These are phyloP conservation scores for Leishmania arabica DNA, from an alignment of 208 protist genomes.

Conservation along the genomic window DNA sequence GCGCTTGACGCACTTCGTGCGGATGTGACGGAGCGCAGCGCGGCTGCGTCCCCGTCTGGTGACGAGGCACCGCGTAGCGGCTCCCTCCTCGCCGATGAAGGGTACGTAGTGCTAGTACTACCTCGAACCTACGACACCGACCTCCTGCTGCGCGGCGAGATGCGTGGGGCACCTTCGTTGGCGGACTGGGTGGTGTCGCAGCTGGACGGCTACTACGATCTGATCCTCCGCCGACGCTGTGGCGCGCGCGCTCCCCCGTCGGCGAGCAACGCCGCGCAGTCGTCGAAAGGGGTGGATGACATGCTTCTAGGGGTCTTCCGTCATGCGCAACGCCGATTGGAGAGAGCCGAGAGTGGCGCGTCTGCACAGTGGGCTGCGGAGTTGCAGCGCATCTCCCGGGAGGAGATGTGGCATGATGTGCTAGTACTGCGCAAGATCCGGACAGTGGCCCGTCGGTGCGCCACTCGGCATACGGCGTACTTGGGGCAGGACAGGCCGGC, in stretches of 20 bases:
- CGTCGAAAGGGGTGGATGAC: not conserved
- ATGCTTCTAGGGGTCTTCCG: constrained; percentile 4
- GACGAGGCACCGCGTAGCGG: constrained; percentile 3
- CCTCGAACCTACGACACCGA: constrained; percentile 46
- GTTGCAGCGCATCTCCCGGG: constrained; percentile 3
- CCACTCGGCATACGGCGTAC: not conserved
- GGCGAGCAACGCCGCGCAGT: not conserved
- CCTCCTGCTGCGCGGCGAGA: not conserved
- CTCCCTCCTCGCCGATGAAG: constrained; percentile 25
- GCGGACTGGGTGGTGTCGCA: constrained; percentile 52
- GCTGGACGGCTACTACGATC: constrained; percentile 65
- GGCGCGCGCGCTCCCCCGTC: constrained; percentile 7
- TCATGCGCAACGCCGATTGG: not conserved
- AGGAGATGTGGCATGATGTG: constrained; percentile 54
- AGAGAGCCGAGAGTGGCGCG: not conserved
- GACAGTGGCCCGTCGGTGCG: constrained; percentile 9
- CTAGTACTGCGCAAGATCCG: constrained; percentile 57
- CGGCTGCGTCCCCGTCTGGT: not conserved
- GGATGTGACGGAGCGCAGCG: constrained; percentile 22
- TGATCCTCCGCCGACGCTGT: constrained; percentile 51
- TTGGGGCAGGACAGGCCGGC: not conserved
- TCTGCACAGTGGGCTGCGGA: constrained; percentile 13
- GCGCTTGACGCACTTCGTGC: constrained; percentile 17
- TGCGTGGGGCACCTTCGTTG: constrained; percentile 1
- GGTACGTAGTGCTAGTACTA: constrained; percentile 60